Evolutionary conservation across 108 stramenopile species (phyloP).

Genomic region (Hondaea fermentalgiana): DNA sequence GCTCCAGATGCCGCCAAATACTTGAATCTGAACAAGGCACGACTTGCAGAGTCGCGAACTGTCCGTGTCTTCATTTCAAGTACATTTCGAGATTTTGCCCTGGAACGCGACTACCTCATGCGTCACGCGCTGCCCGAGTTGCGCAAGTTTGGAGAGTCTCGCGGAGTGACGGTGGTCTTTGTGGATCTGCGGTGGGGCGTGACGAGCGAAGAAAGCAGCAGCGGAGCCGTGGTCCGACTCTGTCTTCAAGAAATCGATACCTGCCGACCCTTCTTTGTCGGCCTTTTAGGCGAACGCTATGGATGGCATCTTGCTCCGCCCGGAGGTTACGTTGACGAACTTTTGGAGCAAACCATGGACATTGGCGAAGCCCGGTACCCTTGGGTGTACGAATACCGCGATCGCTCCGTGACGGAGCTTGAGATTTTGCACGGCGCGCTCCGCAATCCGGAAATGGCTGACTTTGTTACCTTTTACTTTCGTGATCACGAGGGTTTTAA

Average conservation of each 20-base stretch:
- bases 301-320: conserved; percentile 16
- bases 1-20: not conserved
- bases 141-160: not conserved
- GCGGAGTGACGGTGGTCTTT: conserved; percentile 4
- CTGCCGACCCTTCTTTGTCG: conserved; percentile 19
- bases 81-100: conserved; percentile 9
- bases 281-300: conserved; percentile 15
- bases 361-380: not conserved
- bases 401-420: not conserved
- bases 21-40: not conserved
- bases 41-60: not conserved
- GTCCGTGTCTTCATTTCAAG: conserved; percentile 15
- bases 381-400: not conserved
- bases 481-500: not conserved
- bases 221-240: conserved; percentile 11
- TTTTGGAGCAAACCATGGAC: not conserved
- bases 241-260: conserved; percentile 22
- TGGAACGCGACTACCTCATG: conserved; percentile 23
- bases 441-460: not conserved
- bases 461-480: not conserved
- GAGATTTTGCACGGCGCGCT: not conserved
- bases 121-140: conserved; percentile 13
- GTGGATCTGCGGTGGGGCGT: conserved; percentile 29
- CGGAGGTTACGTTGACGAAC: not conserved
- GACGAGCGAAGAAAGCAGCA: conserved; percentile 18